Evolutionary conservation across 495 filamentous ascomycete genomes (phyloP).

Genomic region (Penicillium parvum): DNA sequence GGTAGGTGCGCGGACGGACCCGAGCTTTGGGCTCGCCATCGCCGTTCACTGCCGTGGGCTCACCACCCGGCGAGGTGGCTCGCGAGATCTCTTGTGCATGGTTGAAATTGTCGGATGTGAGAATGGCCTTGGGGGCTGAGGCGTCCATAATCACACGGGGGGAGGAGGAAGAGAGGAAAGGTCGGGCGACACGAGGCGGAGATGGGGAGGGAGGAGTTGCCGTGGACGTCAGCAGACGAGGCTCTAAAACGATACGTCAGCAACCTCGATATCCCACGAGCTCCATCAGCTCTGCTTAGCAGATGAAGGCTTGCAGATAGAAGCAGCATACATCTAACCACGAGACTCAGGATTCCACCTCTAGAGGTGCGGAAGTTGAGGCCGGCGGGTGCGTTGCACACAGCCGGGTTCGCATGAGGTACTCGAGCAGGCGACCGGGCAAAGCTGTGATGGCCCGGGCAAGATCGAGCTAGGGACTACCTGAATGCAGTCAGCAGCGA

Average conservation of each 20-base stretch:
- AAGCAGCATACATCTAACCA: constrained; percentile 12
- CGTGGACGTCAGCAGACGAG: constrained; percentile 27
- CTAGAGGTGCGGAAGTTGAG: constrained; percentile 19
- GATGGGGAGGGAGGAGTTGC: constrained; percentile 20
- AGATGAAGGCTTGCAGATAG: not conserved
- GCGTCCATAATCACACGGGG: constrained; percentile 37
- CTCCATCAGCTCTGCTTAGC: not conserved
- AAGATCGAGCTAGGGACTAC: not conserved
- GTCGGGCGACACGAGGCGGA: constrained; percentile 16
- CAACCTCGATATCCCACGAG: constrained; percentile 10
- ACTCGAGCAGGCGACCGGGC: constrained; percentile 1
- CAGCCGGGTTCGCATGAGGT: constrained; percentile 32
- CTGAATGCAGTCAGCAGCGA: not conserved
- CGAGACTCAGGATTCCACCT: constrained; percentile 17
- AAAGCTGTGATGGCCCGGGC: constrained; percentile 1
- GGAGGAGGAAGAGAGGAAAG: constrained; percentile 7
- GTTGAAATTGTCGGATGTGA: constrained; percentile 44
- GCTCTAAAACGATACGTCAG: constrained; percentile 30
- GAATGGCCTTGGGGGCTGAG: constrained; percentile 34
- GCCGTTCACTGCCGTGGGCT: constrained; percentile 50
- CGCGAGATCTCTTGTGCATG: constrained; percentile 54
- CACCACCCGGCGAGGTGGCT: constrained; percentile 63
- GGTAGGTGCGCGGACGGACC: constrained; percentile 84
- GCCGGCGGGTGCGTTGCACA: constrained; percentile 27
- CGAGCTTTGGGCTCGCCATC: constrained; percentile 56